Evolutionary conservation across 2,329 filamentous ascomycete species (phyloP), one percentile per base, ranked within the genome.

Genomic region (Xylaria arbuscula): DNA sequence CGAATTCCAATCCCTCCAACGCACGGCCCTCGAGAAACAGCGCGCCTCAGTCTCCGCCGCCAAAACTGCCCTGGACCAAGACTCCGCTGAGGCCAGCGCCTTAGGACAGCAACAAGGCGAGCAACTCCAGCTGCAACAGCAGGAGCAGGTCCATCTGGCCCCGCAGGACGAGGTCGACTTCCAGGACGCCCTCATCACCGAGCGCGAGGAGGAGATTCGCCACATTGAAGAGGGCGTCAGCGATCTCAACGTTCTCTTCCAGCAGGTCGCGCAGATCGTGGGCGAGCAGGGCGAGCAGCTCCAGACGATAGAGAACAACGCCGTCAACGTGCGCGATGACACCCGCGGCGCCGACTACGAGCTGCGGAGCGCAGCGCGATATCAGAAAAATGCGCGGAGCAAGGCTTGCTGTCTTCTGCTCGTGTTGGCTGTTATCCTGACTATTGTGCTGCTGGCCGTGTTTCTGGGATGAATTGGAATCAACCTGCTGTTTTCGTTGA

Each of bases 231-330:
- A 98, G 80, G 94, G 93, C 64, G 96, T 99, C 7, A 92, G 92
- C 64, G 96, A 99, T 77, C 84, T 99, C 70, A 99, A 99, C 76
- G 96, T 98, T 77, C 87, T 99, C 51, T 99, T 99, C 85, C 88
- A 94, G 71, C 95, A 99, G 83, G 94, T 99, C n/a, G 96, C 95
- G 55, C 94, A 97, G 80, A 98, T 99, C 80, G 94, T 99, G 59
- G 89, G 89, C 69, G 95, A 98, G 82, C 96, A 99, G 82, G 96
- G 96, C 59, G 92, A 93, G 74, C 89, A 93, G 80, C 85, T 99
- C 36, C 92, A 95, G 77, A 92, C 92, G 19, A 97, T 99, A 75
- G 90, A 90, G 70, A 91, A 93, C 74, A 98, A 98, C 75, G 93
- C 98, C 7, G 90, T 96, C 79, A 90, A 90, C 70, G 92, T 94